Evolutionary conservation across 257 asterid genomes (phyloP).

Genomic region (Ocimum tenuiflorum): DNA sequence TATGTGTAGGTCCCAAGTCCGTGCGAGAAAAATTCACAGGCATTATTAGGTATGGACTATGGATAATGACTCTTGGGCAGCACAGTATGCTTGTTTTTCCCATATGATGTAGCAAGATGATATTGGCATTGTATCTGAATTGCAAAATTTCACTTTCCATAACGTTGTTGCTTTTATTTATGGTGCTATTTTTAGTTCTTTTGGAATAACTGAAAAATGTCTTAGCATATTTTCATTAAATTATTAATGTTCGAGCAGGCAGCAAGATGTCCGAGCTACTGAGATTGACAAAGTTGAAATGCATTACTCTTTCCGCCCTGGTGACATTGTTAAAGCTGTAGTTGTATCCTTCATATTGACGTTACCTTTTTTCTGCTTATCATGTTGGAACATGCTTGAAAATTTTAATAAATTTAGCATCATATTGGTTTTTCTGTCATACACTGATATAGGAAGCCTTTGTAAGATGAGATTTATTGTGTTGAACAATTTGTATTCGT

Average conservation of each 20-base stretch:
- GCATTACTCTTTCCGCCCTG: slow-evolving; percentile 77
- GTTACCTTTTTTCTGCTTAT: not conserved
- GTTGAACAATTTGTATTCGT: no score
- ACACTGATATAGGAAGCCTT: no score
- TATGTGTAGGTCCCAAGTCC: slow-evolving; percentile 81
- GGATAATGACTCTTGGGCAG: not conserved
- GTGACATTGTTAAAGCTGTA: slow-evolving; percentile 76
- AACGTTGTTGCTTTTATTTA: not conserved
- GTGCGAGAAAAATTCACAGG: slow-evolving; percentile 79
- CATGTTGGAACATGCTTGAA: no score
- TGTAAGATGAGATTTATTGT: not conserved
- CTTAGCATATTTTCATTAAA: not conserved
- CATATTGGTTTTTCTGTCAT: no score
- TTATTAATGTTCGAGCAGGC: slow-evolving; percentile 42
- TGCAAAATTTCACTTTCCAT: not conserved
- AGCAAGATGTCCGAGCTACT: slow-evolving; percentile 93
- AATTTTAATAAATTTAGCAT: no score
- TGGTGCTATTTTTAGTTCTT: no score
- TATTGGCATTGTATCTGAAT: not conserved
- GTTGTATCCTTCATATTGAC: slow-evolving; percentile 59
- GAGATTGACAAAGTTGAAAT: slow-evolving; percentile 96
- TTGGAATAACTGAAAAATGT: not conserved
- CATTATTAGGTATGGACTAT: slow-evolving; percentile 65
- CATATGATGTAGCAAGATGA: not conserved
- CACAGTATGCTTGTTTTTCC: not conserved